Evolutionary conservation across 2,329 filamentous ascomycete genomes (phyloP).

Genomic region (Endothia cerciana): DNA sequence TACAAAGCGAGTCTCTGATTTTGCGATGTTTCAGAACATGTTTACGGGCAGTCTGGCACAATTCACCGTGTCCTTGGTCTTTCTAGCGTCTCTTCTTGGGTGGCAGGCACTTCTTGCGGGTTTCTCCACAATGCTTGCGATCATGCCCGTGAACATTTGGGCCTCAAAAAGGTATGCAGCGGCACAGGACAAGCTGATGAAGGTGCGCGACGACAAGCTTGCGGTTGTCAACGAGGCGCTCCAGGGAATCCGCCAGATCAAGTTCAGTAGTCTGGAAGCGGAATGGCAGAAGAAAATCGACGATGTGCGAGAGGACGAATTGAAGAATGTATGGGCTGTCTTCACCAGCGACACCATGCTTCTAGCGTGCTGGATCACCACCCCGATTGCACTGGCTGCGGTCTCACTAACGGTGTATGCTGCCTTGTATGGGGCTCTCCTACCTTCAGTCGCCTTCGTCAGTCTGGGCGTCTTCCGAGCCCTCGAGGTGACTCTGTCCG

Average conservation of each 20-base stretch:
- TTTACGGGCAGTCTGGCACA: constrained; percentile 67
- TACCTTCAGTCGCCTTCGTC: constrained; percentile 78
- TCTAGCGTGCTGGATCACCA: constrained; percentile 71
- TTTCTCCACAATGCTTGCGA: constrained; percentile 64
- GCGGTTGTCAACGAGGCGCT: constrained; percentile 76
- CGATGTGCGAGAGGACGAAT: constrained; percentile 66
- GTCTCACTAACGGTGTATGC: constrained; percentile 73
- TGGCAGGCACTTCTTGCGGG: constrained; percentile 71
- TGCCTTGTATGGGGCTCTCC: constrained; percentile 62
- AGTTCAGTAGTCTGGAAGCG: constrained; percentile 76
- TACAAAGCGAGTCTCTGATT: constrained; percentile 69
- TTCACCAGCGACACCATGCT: constrained; percentile 67
- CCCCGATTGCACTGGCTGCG: constrained; percentile 74
- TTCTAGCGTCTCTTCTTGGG: constrained; percentile 71
- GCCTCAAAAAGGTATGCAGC: constrained; percentile 67
- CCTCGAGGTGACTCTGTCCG: constrained; percentile 72
- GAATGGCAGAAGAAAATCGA: constrained; percentile 76
- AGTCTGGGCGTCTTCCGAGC: constrained; percentile 74
- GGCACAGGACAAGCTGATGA: constrained; percentile 74
- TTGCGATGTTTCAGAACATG: constrained; percentile 67
- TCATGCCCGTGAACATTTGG: constrained; percentile 70
- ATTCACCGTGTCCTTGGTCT: constrained; percentile 66
- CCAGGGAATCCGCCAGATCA: constrained; percentile 81
- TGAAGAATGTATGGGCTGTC: constrained; percentile 67
- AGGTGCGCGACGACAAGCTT: constrained; percentile 74